A percentile compares a stretch with the other conserved stretches of the same genome.
phyloP scores from a whole-genome alignment of 2,329 filamentous ascomycete species.

The Teratosphaeria zuluensis region DNA sequence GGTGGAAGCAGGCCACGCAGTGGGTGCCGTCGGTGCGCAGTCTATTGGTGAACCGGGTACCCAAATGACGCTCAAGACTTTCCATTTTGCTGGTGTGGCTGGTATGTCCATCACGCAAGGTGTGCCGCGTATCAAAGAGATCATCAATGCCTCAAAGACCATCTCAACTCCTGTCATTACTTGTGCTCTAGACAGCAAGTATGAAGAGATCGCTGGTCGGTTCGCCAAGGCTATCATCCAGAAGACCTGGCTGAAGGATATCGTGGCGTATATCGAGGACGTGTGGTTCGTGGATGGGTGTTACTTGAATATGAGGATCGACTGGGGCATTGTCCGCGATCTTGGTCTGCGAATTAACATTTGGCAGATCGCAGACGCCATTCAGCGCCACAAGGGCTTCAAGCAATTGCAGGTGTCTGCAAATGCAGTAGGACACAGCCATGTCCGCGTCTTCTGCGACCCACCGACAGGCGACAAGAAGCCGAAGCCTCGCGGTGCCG shows the following conservation, averaged over 20 bases:
- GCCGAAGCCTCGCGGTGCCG: slow-evolving; percentile 15
- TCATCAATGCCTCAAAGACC: slow-evolving; percentile 91
- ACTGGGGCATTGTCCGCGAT: slow-evolving; percentile 65
- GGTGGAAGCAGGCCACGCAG: slow-evolving; percentile 88
- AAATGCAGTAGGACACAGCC: slow-evolving; percentile 15
- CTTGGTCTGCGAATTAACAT: slow-evolving; percentile 73
- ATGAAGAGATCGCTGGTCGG: slow-evolving; percentile 67
- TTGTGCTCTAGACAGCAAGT: slow-evolving; percentile 70
- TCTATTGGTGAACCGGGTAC: slow-evolving; percentile 97
- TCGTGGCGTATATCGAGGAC: slow-evolving; percentile 73
- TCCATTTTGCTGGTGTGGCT: slow-evolving; percentile 99
- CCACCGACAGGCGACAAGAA: slow-evolving; percentile 39
- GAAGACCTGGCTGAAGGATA: slow-evolving; percentile 82
- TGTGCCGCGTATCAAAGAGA: slow-evolving; percentile 99
- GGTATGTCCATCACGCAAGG: slow-evolving; percentile 99
- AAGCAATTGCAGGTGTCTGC: slow-evolving; percentile 42
- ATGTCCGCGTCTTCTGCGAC: slow-evolving; percentile 63
- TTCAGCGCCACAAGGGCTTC: slow-evolving; percentile 72
- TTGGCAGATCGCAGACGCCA: slow-evolving; percentile 63
- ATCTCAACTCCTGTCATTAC: slow-evolving; percentile 93
- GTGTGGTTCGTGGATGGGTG: slow-evolving; percentile 71
- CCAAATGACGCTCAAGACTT: slow-evolving; percentile 98
- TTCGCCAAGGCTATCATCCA: slow-evolving; percentile 91
- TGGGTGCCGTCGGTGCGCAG: slow-evolving; percentile 91
- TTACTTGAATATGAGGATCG: slow-evolving; percentile 72